Evolutionary conservation across 805 yeast genomes (phyloP), one percentile per base, ranked within the genome.

Genomic region (Yarrowia porcina): DNA sequence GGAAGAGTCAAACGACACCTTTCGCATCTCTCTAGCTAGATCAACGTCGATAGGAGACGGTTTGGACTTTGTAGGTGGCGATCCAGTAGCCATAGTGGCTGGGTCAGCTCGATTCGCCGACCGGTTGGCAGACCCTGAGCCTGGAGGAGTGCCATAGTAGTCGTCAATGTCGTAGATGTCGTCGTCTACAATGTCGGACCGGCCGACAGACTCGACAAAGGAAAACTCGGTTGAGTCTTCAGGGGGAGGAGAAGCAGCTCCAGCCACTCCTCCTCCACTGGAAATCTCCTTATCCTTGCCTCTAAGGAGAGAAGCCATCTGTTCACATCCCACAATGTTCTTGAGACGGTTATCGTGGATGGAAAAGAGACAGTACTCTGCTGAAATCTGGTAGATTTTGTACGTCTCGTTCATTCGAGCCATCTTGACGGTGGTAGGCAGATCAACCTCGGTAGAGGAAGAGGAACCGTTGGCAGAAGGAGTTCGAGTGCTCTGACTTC

Each of bases 291-390:
- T 30, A 38, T 39, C 61, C n/a, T 56, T 39, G 21, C 47, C 61
- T 28, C 61, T 4, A 2, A 39, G 49, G 39, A 41, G 28, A 7
- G 49, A 21, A 4, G 61, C 49, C 47, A 41, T 39, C 17, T 39
- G 38, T 15, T 56, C 61, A 20, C 61, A 56, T 15, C 61, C 61
- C 2, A 56, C 49, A 28, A 56, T 56, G 49, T 56, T 56, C 11
- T 56, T 56, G 30, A 56, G 61, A 2, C 49, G 36, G 39, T 56
- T 56, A 30, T 56, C 61, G 30, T 39, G 49, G 30, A 56, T 56
- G 18, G 61, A 39, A 11, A 56, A 56, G 20, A 56, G 61, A 1
- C 21, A 41, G 3, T 11, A n/a, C 30, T 39, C 49, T 15, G 47
- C 13, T 20, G 47, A 25, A 28, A 56, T n/a, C 39, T 39, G 36